Conservation (phyloP, 2,329 filamentous ascomycete genomes). For the Tolypocladium pustulatum region DNA sequence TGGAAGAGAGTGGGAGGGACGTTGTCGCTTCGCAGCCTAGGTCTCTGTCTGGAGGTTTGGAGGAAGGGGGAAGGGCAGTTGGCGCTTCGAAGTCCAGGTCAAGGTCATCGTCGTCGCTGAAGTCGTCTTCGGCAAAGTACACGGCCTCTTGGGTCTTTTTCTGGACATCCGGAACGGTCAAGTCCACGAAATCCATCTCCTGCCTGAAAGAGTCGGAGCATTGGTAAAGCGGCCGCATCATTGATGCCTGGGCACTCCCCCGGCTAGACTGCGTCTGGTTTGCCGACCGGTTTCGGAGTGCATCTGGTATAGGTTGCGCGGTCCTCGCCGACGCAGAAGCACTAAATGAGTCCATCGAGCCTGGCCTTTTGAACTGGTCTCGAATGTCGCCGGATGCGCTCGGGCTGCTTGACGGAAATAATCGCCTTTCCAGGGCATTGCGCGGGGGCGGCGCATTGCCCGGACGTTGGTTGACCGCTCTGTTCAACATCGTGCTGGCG, state of each 20-base stretch:
- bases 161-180: constrained; percentile 18
- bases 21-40: constrained; percentile 55
- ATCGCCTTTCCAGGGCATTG: constrained; percentile 33
- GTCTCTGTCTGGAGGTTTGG: constrained; percentile 28
- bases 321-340: constrained; percentile 30
- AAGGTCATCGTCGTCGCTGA: constrained; percentile 72
- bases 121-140: constrained; percentile 70
- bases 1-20: constrained; percentile 22
- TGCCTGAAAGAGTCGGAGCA: constrained; percentile 36
- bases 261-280: constrained; percentile 18
- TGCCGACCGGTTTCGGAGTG: constrained; percentile 17
- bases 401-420: constrained; percentile 49
- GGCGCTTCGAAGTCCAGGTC: constrained; percentile 59
- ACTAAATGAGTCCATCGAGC: constrained; percentile 21
- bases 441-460: constrained; percentile 24
- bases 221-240: constrained; percentile 32
- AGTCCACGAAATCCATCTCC: constrained; percentile 19
- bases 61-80: constrained; percentile 31
- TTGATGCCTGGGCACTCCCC: constrained; percentile 11
- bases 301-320: constrained; percentile 13
- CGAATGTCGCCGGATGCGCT: constrained; percentile 32
- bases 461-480: constrained; percentile 7
- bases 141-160: constrained; percentile 26
- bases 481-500: constrained; percentile 6
- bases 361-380: constrained; percentile 37